Base-by-base conservation (phyloP, 345 rosid genomes). In the Rhodomyrtus tomentosa region DNA sequence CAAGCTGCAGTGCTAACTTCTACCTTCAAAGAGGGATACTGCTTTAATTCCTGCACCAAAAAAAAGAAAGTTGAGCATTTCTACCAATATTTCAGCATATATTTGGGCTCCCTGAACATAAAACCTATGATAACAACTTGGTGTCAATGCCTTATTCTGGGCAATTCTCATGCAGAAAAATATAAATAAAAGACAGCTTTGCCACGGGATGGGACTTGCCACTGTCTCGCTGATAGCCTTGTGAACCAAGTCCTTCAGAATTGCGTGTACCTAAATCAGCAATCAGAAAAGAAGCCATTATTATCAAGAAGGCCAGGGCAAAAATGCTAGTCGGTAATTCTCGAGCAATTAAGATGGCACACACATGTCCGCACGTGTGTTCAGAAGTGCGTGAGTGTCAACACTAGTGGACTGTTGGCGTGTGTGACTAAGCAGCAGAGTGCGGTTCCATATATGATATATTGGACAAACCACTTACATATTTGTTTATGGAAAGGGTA, bases 241-340 rank as follows among this genome's bases (percentile, higher is more conserved):
- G 48, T 94, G 95, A 89, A 93, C 94, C 87, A 96, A 90, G 54
- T 95, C 99, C 89, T 96, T 96, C 88, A 96, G 89, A 87, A 96
- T 89, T 68, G 95, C 87, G 86, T 96, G 98, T 88, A 93, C 94
- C 98, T 94, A 89, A 81, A 88, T 8, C 45, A 81, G 45, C 55
- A 83, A 55, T 55, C 36, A 82, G 32, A 42, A 49, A 59, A 72
- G 58, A 82, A 68, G 45, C 24, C 24, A 32, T 32, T 62, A 68
- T 68, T 68, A 32, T 5, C 45, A 68, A 38, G 45, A 68, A 68
- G 76, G 45, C 76, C 42, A 32, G 18, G 45, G 42, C 24, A 68
- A 68, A 32, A 12, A 68, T 32, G 76, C 12, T 32, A 32, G 36
- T 32, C 40, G 16, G 42, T 62, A 62, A 62, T 62, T 32, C 45